Evolutionary conservation across 768 basidiomycete genomes (phyloP).

Genomic region (Boletus huronensis): DNA sequence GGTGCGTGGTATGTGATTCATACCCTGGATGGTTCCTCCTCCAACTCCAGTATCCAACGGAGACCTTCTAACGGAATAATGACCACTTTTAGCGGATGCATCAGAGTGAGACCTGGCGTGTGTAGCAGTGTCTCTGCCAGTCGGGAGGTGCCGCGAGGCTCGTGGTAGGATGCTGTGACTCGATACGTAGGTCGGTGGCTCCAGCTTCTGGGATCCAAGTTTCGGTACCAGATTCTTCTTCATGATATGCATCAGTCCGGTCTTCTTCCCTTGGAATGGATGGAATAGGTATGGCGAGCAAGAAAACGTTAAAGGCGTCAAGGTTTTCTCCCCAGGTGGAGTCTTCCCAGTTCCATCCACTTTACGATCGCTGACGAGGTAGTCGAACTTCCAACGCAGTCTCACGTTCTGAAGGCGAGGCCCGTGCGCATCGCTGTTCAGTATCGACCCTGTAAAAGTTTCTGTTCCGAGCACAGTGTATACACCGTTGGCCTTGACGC

Average conservation of each 20-base stretch:
- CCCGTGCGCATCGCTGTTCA: slow-evolving; percentile 17
- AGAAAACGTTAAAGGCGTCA: slow-evolving; percentile 71
- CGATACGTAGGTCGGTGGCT: slow-evolving; percentile 36
- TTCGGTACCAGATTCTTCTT: slow-evolving; percentile 69
- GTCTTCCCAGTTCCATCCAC: slow-evolving; percentile 43
- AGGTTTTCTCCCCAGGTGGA: slow-evolving; percentile 62
- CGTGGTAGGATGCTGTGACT: slow-evolving; percentile 2
- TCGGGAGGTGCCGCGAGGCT: neutral
- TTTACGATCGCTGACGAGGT: slow-evolving; percentile 62
- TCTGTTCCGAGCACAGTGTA: slow-evolving; percentile 74
- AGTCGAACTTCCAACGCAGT: slow-evolving; percentile 76
- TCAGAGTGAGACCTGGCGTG: slow-evolving; percentile 25
- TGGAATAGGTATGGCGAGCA: slow-evolving; percentile 66
- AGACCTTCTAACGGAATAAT: slow-evolving; percentile 11
- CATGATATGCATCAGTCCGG: slow-evolving; percentile 66
- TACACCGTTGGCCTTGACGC: slow-evolving; percentile 67
- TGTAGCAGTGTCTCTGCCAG: neutral
- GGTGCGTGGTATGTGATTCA: slow-evolving; percentile 11
- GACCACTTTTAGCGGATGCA: slow-evolving; percentile 15
- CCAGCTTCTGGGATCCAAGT: slow-evolving; percentile 57
- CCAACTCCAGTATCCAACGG: slow-evolving; percentile 3
- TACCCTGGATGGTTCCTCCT: neutral
- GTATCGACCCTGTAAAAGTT: slow-evolving; percentile 25
- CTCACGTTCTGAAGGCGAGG: slow-evolving; percentile 33
- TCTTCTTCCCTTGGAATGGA: slow-evolving; percentile 60